These are phyloP conservation scores for Cercospora sp. DNA, from an alignment of 2,329 filamentous ascomycete species.

Conservation along the genomic window DNA sequence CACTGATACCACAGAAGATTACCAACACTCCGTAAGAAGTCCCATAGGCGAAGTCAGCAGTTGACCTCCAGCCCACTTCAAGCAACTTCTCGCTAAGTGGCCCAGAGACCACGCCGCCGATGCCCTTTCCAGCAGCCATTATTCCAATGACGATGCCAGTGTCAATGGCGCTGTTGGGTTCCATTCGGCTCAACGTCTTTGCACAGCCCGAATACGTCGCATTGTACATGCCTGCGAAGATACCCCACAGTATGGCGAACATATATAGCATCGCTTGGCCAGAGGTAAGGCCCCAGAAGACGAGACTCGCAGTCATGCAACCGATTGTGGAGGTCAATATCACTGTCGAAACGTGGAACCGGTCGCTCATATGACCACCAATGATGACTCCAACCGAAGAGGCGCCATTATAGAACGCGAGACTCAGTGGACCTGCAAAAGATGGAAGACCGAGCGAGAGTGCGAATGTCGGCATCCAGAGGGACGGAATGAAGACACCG, in stretches of 20 bases:
- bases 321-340: conserved; percentile 42
- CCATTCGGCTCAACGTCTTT: conserved; percentile 23
- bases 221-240: conserved; percentile 44
- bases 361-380: conserved; percentile 44
- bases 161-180: conserved; percentile 39
- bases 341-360: conserved; percentile 42
- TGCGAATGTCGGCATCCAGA: conserved; percentile 48
- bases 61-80: conserved; percentile 40
- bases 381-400: conserved; percentile 41
- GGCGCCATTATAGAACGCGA: conserved; percentile 45
- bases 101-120: conserved; percentile 54
- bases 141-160: conserved; percentile 52
- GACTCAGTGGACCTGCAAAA: conserved; percentile 40
- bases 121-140: conserved; percentile 51
- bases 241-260: conserved; percentile 47
- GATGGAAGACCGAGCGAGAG: conserved; percentile 39
- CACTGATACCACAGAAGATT: conserved; percentile 46
- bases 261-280: conserved; percentile 44
- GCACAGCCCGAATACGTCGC: conserved; percentile 39
- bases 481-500: conserved; percentile 47
- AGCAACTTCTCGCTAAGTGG: conserved; percentile 53
- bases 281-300: conserved; percentile 51
- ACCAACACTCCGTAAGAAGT: conserved; percentile 47
- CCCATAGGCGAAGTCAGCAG: conserved; percentile 45
- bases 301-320: conserved; percentile 41